A percentile compares a stretch with the other conserved stretches of the same genome.
These are phyloP conservation scores for Chlamydomonas schloesseri DNA, from an alignment of 139 green algal species.

Conservation along the genomic window DNA sequence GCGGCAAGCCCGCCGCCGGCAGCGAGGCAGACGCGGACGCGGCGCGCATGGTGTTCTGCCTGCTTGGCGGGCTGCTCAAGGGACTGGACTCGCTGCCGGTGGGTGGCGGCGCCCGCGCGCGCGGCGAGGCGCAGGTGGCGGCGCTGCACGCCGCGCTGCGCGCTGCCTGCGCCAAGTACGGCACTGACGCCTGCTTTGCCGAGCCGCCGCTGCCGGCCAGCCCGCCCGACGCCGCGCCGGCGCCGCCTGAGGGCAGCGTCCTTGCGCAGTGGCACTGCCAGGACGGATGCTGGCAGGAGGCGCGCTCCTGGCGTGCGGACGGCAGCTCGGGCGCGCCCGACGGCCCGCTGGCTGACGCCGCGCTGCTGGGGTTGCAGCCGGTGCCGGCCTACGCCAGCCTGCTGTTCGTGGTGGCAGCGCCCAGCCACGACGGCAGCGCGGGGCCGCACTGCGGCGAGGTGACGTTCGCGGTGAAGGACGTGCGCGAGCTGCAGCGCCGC, in stretches of 20 bases:
- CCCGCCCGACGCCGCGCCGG: not conserved
- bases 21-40: constrained; percentile 30
- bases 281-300: constrained; percentile 54
- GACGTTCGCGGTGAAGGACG: constrained; percentile 35
- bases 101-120: constrained; percentile 4
- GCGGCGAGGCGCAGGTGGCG: constrained; percentile 38
- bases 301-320: constrained; percentile 35
- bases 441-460: constrained; percentile 39
- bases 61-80: constrained; percentile 27
- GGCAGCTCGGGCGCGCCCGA: not conserved
- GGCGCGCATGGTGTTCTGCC: constrained; percentile 50
- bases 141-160: constrained; percentile 36
- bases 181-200: constrained; percentile 47
- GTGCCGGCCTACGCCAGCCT: constrained; percentile 38
- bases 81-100: not conserved
- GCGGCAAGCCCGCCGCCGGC: not conserved
- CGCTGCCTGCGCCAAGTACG: constrained; percentile 55
- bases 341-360: constrained; percentile 6
- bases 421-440: not conserved
- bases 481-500: constrained; percentile 38
- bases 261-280: constrained; percentile 56
- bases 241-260: constrained; percentile 38
- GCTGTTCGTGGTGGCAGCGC: constrained; percentile 44
- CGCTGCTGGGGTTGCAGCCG: constrained; percentile 44
- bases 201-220: constrained; percentile 49